These are phyloP conservation scores for Annulohypoxylon nitens DNA, from an alignment of 495 filamentous ascomycete genomes.

Conservation along the genomic window DNA sequence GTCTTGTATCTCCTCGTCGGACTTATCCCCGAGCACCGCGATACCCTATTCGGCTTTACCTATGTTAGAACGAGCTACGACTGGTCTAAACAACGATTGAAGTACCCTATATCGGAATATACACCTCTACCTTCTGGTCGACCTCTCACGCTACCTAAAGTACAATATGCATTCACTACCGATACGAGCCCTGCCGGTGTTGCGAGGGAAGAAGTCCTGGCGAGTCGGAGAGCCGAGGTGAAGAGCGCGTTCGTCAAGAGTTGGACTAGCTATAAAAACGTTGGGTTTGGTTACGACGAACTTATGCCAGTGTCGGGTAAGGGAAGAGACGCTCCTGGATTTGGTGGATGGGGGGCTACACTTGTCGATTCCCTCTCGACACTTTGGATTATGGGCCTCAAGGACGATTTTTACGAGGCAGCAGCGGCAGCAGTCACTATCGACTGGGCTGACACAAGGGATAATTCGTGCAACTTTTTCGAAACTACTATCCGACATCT, in stretches of 20 bases:
- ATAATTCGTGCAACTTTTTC: conserved; percentile 74
- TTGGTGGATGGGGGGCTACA: conserved; percentile 94
- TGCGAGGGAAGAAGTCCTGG: conserved; percentile 55
- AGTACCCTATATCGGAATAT: conserved; percentile 53
- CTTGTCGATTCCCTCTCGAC: conserved; percentile 92
- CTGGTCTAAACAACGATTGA: conserved; percentile 56
- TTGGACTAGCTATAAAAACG: conserved; percentile 81
- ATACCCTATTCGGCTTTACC: conserved; percentile 49
- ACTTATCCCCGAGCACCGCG: conserved; percentile 47
- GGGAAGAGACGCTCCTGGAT: conserved; percentile 72
- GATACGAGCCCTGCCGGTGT: conserved; percentile 50
- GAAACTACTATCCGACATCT: conserved; percentile 87
- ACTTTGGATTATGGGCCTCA: conserved; percentile 94
- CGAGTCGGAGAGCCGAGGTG: conserved; percentile 65
- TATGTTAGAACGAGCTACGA: conserved; percentile 57
- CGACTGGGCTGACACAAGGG: conserved; percentile 80
- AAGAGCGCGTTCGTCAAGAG: conserved; percentile 77
- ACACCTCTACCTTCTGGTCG: conserved; percentile 53
- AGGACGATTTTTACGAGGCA: conserved; percentile 91
- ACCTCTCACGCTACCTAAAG: conserved; percentile 53
- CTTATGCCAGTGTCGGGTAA: conserved; percentile 70
- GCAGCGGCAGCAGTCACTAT: conserved; percentile 80
- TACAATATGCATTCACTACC: conserved; percentile 57
- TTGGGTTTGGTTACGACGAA: conserved; percentile 86
- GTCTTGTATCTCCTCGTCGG: conserved; percentile 49